Evolutionary conservation across 2,329 filamentous ascomycete species (phyloP), one percentile per base, ranked within the genome.

Genomic region (Stagonosporopsis rhizophila): DNA sequence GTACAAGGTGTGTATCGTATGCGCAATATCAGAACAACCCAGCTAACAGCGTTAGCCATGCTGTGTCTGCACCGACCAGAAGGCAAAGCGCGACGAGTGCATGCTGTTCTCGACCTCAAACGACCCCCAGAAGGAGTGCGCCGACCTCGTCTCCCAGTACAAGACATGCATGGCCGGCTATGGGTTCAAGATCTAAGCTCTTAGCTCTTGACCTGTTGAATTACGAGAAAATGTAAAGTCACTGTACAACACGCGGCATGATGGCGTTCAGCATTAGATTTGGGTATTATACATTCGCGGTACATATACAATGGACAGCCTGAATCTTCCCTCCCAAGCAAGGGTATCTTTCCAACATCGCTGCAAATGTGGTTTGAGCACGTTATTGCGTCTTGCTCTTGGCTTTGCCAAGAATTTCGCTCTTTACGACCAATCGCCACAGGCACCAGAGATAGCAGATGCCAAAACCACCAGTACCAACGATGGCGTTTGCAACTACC

Each of bases 21-120:
- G 7, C 6, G 0, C 17, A 17, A 15, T 41, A n/a, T 6, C 14
- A 59, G 9, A 15, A n/a, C 19, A 23, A 14, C 17, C 34, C 11
- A 7, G 11, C 57, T 62, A 27, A 60, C 50, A 5, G 1, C 12
- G 4, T 9, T 46, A 97, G 92, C 94, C 94, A 39, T 98, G 95
- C 85, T 98, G 95, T 76, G 95, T 98, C 27, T 99, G 95, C 86
- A 97, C 93, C 75, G 87, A 95, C 40, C 92, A 99, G 78, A 99
- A 99, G 79, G 83, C 91, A 35, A 85, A 85, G 67, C 91, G 95
- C 62, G 95, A 99, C 80, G 93, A 99, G 79, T 99, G 95, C 83
- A 98, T 99, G 94, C 90, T 99, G 53, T 97, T 98, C 82, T 96
- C 92, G 52, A 92, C 86, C 61, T 84, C 90, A 59, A 84, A 88